Base-by-base conservation (phyloP, 148 eudicot species). In the Diospyros kaki region DNA sequence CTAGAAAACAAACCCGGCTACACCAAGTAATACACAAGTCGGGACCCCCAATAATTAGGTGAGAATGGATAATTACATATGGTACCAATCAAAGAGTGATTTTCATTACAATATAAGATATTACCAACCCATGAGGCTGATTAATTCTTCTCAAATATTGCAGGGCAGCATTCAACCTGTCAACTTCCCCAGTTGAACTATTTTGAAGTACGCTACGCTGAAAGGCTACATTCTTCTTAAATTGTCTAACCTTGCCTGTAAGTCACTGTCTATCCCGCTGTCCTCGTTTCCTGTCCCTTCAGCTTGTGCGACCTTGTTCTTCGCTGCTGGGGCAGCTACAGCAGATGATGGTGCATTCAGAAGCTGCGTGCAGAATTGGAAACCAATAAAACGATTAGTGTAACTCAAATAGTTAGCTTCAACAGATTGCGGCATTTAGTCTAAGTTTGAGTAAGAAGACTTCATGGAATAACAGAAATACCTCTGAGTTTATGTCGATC, bases 401-500 rank as follows among this genome's bases (percentile, higher is more conserved):
- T 48, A 63, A 48, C 4, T 50, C 14, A 48, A 76, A 69, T 43
- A 60, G 48, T 46, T 63, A 10, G 12, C 6, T 2, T 2, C 2
- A 58, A 60, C 4, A 60, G 10, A 60, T 3, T 5, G 6, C 64
- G 3, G 2, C 10, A 2, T 60, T 59, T 2, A 38, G 17, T 39
- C 28, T 1, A 40, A 15, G 63, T 75, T 41, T 43, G 28, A 28
- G 28, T 28, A 28, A 28, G 28, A 28, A 28, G 28, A 28, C 28
- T 28, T 28, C 28, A 28, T 28, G 28, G 28, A 28, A 28, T 28
- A 28, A 28, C 28, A 28, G 28, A 28, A 28, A 28, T 28, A 95
- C 98, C 93, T 95, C 98, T 56, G 86, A 85, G 73, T 95, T 89
- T 55, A 95, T 86, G 73, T 95, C 90, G 17, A 95, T 92, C 41